Base-by-base conservation (phyloP, 2,329 filamentous ascomycete species). In the Xylariaceae sp. region DNA sequence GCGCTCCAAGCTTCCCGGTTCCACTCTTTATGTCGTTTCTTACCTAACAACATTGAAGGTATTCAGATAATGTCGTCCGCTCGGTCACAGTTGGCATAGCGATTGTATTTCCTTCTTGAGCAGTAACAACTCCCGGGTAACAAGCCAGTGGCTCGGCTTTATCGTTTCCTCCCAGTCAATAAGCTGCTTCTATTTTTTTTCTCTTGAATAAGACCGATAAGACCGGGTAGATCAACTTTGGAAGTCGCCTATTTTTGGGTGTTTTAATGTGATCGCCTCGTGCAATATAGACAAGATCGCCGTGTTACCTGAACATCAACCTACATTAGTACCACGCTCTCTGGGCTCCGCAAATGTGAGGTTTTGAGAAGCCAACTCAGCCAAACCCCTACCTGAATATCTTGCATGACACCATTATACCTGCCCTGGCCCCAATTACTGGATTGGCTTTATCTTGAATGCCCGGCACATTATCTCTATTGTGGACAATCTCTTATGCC, bases 231-330 rank as follows among this genome's bases (percentile, higher is more conserved):
- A 55, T 33, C 46, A 40, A 27, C 18, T 44, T 30, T 21, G 36
- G 37, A 15, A 41, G 24, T 35, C 15, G 21, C 27, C 27, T 21
- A 26, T 7, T 30, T 33, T 35, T 18, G 15, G 47, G 9, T 20
- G 44, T n/a, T 15, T 36, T 21, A n/a, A 43, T 37, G 39, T 26
- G 23, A 16, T 24, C 24, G 27, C 21, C 13, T n/a, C 36, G n/a
- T 49, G 13, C 35, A 43, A 16, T 26, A 39, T 54, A 47, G 18
- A 50, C 42, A n/a, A 55, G 40, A 41, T 33, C 46, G 27, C 33
- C 6, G 35, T 48, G 20, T 23, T 21, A 10, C 15, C 45, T 48
- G 11, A 3, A 23, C 27, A 18, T 29, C 43, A 40, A 37, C 35
- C 37, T 43, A 18, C 20, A 30, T 18, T 32, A 11, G 10, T 21